These are phyloP conservation scores for Panaeolus cyanescens DNA, from an alignment of 768 basidiomycete genomes.

Conservation along the genomic window DNA sequence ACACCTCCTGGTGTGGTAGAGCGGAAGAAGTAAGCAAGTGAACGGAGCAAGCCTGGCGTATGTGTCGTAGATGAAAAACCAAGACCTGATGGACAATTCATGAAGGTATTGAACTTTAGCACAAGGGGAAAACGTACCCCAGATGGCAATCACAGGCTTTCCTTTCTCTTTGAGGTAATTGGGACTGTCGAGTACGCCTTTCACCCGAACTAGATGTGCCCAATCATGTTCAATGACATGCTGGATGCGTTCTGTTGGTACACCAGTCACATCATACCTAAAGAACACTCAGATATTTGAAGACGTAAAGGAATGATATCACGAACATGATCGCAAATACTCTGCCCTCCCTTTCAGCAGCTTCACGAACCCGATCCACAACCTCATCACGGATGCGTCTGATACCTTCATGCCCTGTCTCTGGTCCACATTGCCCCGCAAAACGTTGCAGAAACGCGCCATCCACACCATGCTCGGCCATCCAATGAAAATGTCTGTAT, in stretches of 20 bases:
- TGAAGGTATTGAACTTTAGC: background rate
- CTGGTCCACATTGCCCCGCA: conserved; percentile 63
- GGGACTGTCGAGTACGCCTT: conserved; percentile 67
- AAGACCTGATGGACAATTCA: conserved; percentile 48
- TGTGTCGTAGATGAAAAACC: conserved; percentile 66
- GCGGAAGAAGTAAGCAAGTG: conserved; percentile 59
- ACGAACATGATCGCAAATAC: conserved; percentile 85
- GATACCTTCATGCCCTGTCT: conserved; percentile 56
- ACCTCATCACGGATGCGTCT: conserved; percentile 72
- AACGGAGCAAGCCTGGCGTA: conserved; percentile 57
- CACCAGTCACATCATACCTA: conserved; percentile 85
- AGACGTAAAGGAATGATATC: conserved; percentile 3
- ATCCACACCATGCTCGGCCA: conserved; percentile 80
- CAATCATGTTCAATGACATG: conserved; percentile 71
- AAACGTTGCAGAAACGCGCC: conserved; percentile 85
- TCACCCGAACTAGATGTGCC: conserved; percentile 64
- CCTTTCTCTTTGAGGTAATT: conserved; percentile 73
- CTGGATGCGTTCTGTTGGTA: conserved; percentile 71
- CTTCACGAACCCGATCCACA: conserved; percentile 68
- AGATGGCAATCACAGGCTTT: conserved; percentile 70
- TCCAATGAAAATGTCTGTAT: conserved; percentile 74
- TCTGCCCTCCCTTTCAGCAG: conserved; percentile 78
- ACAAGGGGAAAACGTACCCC: conserved; percentile 45
- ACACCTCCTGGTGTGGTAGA: conserved; percentile 69
- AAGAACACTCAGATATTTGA: conserved; percentile 4